Percentiles rank a stretch among this genome's conserved stretches.
phyloP scores from a whole-genome alignment of 2,329 filamentous ascomycete species.

The Xylaria multiplex region DNA sequence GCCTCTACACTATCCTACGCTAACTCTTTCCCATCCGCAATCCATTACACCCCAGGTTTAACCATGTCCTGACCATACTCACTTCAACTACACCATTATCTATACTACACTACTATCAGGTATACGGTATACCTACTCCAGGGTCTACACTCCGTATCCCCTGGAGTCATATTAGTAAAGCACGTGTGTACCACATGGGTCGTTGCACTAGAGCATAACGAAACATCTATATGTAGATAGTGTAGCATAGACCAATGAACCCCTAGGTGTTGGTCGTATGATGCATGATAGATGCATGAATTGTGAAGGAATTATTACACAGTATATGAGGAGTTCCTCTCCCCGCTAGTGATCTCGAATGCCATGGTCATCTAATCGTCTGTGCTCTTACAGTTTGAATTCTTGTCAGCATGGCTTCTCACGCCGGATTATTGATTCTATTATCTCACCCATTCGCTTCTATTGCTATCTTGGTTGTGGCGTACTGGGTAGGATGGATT shows the following conservation, averaged over 20 bases:
- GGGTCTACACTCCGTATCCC: too few relatives aligned
- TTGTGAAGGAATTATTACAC: slow-evolving; percentile 9
- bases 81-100: too few relatives aligned
- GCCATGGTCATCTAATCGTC: slow-evolving; percentile 14
- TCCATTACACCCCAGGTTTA: too few relatives aligned
- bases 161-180: not conserved
- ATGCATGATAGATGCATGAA: slow-evolving; percentile 17
- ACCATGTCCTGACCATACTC: too few relatives aligned
- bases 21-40: too few relatives aligned
- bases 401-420: slow-evolving; percentile 27
- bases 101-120: too few relatives aligned
- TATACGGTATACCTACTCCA: too few relatives aligned
- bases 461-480: slow-evolving; percentile 14
- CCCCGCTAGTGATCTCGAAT: slow-evolving; percentile 5
- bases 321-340: slow-evolving; percentile 28
- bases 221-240: slow-evolving; percentile 1
- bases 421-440: slow-evolving; percentile 3
- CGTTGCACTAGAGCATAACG: slow-evolving; percentile 14
- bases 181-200: slow-evolving; percentile 3
- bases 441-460: slow-evolving; percentile 23
- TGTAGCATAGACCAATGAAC: too few relatives aligned
- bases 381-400: slow-evolving; percentile 15
- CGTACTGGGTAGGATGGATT: slow-evolving; percentile 30
- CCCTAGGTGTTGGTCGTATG: slow-evolving; percentile 17
- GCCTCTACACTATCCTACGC: too few relatives aligned